Base-by-base conservation (phyloP, 179 eudicot genomes). In the Kewa caespitosa region DNA sequence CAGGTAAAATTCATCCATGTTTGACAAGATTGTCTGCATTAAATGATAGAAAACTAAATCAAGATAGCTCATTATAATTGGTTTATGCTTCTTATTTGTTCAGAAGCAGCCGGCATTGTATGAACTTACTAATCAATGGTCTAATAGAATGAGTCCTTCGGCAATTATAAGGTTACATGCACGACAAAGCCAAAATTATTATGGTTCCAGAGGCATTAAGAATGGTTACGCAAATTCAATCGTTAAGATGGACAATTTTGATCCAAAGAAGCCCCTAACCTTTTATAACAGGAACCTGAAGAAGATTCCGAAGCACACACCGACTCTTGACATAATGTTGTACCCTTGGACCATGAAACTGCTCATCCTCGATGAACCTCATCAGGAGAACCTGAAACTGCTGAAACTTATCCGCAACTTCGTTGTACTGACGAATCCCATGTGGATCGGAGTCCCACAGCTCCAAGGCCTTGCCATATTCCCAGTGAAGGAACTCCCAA, bases 401-500 rank as follows among this genome's bases (percentile, higher is more conserved):
- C 82, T 93, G 99, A 80, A 93, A 96, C 74, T 88, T 96, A 18
- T 87, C 92, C 0, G 99, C 99, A 72, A 89, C 94, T 79, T 90
- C 91, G 63, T 91, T 96, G 23, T 87, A 96, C 33, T 60, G 80
- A 23, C 83, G 85, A 1, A 81, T 28, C 18, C 87, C 84, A 73
- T 79, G 96, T 6, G 90, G 90, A 69, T 93, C 98, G 0, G 90
- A 84, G 43, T 91, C 96, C 98, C 94, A 93, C 15, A 93, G 67
- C 31, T 94, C 91, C 80, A 91, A 73, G 75, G 98, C 96, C 82
- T 90, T 90, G 57, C 84, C 92, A 75, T 96, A 91, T 79, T 96
- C 91, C 99, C 99, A 96, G 39, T 86, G 90, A 23, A 96, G 83
- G 65, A 96, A 84, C 76, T 96, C 99, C 99, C 99, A 96, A 0